A percentile compares a stretch with the other conserved stretches of the same genome.
Evolutionary conservation across 345 rosid genomes (phyloP).

Genomic region (Eucalyptus brandiana): DNA sequence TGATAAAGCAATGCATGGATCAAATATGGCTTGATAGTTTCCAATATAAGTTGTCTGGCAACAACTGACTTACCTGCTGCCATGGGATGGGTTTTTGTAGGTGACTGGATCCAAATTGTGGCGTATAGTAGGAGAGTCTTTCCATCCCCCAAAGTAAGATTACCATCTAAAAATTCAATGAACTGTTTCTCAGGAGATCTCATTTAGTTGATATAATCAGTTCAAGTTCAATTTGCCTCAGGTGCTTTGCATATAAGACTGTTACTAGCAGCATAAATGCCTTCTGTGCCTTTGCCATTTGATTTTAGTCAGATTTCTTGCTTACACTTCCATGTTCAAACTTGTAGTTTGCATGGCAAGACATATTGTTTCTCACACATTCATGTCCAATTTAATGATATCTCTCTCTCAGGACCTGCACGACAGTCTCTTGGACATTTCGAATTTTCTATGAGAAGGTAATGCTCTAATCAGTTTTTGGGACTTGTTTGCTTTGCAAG

Average conservation of each 20-base stretch:
- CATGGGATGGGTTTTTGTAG: slow-evolving; percentile 21
- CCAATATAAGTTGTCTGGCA: background rate
- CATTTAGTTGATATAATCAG: background rate
- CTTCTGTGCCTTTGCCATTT: background rate
- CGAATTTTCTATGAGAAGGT: slow-evolving; percentile 93
- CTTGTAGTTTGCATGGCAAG: background rate
- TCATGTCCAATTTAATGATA: background rate
- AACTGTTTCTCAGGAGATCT: background rate
- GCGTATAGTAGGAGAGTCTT: slow-evolving; percentile 92
- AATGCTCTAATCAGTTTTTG: background rate
- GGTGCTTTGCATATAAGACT: background rate
- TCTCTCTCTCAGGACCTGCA: slow-evolving; percentile 64
- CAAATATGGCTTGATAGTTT: background rate
- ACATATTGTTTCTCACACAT: background rate
- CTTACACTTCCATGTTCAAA: background rate
- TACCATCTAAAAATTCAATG: background rate
- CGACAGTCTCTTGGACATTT: slow-evolving; percentile 87
- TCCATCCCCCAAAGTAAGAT: slow-evolving; percentile 86
- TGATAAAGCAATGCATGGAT: background rate
- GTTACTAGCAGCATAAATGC: background rate
- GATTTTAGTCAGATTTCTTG: background rate
- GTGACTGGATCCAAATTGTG: slow-evolving; percentile 71
- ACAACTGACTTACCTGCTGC: background rate
- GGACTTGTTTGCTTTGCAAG: background rate
- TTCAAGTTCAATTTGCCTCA: background rate